These are phyloP conservation scores for Pseudohalonectria lignicola DNA, from an alignment of 2,329 filamentous ascomycete genomes.

Conservation along the genomic window DNA sequence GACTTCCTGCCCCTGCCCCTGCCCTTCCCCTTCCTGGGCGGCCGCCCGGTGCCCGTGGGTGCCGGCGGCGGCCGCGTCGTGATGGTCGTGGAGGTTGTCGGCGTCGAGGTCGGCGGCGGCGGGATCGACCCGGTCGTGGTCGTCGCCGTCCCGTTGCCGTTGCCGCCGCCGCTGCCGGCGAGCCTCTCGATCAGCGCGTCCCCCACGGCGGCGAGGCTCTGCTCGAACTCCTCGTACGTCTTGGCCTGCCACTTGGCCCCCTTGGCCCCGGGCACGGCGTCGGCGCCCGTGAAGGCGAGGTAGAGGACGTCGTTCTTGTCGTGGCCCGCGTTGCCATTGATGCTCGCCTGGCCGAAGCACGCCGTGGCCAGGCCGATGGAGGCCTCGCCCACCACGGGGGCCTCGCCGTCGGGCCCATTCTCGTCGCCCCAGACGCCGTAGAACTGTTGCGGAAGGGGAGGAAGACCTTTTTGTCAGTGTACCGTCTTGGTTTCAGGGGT, in stretches of 20 bases:
- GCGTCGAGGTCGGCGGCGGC: neutral
- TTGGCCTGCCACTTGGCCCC: constrained; percentile 44
- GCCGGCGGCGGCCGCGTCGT: no score
- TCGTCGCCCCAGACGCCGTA: constrained; percentile 45
- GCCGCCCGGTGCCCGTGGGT: neutral
- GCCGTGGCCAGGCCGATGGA: constrained; percentile 34
- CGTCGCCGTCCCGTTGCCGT: neutral
- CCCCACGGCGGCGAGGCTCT: constrained; percentile 38
- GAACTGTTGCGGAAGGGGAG: constrained; percentile 15
- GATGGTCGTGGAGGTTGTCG: no score
- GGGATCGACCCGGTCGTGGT: neutral
- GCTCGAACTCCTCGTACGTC: constrained; percentile 36
- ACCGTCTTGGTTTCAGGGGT: neutral
- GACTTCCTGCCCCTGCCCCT: neutral
- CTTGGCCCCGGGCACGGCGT: constrained; percentile 42
- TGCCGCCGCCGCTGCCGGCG: constrained; percentile 6
- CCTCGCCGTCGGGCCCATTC: constrained; percentile 31
- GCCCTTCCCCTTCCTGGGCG: neutral
- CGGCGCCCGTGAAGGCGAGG: constrained; percentile 45
- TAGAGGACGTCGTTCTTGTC: constrained; percentile 47
- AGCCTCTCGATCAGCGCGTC: constrained; percentile 35
- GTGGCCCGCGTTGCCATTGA: constrained; percentile 47
- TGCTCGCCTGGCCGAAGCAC: constrained; percentile 30
- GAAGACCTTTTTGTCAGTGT: neutral
- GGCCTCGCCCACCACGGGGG: constrained; percentile 32